Conservation (phyloP, 306 rosid genomes). For the Glycine tomentella region DNA sequence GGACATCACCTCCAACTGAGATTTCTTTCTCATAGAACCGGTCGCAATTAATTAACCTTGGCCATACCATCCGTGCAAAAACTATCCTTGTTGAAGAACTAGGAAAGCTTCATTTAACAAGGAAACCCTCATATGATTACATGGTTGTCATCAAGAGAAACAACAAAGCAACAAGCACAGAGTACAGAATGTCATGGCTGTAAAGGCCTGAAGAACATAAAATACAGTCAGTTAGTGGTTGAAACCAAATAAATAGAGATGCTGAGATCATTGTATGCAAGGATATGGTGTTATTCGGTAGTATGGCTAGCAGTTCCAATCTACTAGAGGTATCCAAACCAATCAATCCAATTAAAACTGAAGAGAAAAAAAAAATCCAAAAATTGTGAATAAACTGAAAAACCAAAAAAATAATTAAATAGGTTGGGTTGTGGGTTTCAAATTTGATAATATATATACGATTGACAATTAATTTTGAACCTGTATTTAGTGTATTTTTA, state of each 20-base stretch:
- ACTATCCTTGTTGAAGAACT: constrained; percentile 40
- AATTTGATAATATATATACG: neutral
- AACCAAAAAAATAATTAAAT: neutral
- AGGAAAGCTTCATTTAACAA: constrained; percentile 40
- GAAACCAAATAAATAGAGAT: constrained; percentile 12
- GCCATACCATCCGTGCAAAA: constrained; percentile 29
- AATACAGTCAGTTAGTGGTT: neutral
- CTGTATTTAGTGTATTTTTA: neutral
- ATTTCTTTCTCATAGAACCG: constrained; percentile 38
- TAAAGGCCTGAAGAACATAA: constrained; percentile 65
- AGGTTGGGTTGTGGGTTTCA: neutral
- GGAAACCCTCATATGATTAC: constrained; percentile 46
- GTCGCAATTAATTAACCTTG: constrained; percentile 47
- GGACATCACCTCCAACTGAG: constrained; percentile 41
- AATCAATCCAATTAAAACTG: neutral
- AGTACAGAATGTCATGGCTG: constrained; percentile 40
- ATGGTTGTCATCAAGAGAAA: constrained; percentile 54
- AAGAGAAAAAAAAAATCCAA: neutral
- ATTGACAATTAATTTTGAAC: neutral
- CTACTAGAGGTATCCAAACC: neutral
- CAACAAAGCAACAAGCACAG: constrained; percentile 56
- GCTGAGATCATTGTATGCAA: neutral
- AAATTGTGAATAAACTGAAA: neutral
- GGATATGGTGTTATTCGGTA: neutral
- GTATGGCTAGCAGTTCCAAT: neutral